Percentiles rank a stretch among this genome's conserved stretches.
Conservation (phyloP, 176 grass and related monocot species). For the Stipa capillata region DNA sequence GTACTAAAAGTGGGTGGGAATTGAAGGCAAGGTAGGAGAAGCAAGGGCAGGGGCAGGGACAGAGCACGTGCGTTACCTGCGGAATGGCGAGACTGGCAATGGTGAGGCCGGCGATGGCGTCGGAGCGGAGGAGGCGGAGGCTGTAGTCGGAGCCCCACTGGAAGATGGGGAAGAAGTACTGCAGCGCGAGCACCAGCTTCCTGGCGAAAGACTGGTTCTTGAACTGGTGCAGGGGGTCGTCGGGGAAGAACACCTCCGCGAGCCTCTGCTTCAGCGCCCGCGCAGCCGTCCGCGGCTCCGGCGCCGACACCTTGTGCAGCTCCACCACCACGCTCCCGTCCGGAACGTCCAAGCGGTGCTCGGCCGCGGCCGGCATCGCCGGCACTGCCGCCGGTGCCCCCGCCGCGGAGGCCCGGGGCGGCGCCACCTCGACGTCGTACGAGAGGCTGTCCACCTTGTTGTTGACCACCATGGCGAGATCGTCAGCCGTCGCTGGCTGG, state of each 20-base stretch:
- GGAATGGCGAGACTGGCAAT: constrained; percentile 99
- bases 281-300: constrained; percentile 34
- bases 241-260: constrained; percentile 89
- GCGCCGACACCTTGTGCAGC: constrained; percentile 70
- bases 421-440: constrained; percentile 35
- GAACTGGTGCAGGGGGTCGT: constrained; percentile 90
- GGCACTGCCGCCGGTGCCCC: neutral
- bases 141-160: constrained; percentile 77
- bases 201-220: constrained; percentile 65
- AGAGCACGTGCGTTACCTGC: constrained; percentile 37
- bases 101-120: constrained; percentile 88
- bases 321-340: neutral
- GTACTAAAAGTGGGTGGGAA: constrained; percentile 8
- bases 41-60: neutral
- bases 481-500: no score
- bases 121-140: constrained; percentile 77
- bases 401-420: neutral
- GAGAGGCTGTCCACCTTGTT: constrained; percentile 67
- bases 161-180: constrained; percentile 94
- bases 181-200: constrained; percentile 60
- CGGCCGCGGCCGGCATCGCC: neutral
- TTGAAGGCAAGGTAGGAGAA: neutral
- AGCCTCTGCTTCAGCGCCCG: constrained; percentile 54
- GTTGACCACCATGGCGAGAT: constrained; percentile 31
- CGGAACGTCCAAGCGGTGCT: no score